Base-by-base conservation (phyloP, 2,329 filamentous ascomycete genomes). In the Chaetomiaceae sp. region DNA sequence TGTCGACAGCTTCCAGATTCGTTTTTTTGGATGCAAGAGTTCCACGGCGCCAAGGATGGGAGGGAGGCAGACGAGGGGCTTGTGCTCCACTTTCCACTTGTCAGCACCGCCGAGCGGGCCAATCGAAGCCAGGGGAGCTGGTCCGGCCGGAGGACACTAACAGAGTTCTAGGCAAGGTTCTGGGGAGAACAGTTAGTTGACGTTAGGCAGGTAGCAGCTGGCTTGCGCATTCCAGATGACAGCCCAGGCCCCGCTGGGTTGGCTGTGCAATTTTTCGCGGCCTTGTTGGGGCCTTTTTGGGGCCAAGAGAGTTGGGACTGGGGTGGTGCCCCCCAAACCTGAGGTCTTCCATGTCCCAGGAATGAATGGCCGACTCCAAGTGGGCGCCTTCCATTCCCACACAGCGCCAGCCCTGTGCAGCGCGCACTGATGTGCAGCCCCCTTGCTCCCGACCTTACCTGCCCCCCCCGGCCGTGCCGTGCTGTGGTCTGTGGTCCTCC, bases 261-360 rank as follows among this genome's bases (percentile, higher is more conserved):
- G 40, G 44, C 45, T 16, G 25, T 49, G 41, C 48, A 55, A 59
- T 58, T 59, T 58, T 58, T 59, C 45, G 47, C 23, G 39, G 48
- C 30, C 33, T 27, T 27, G 44, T 44, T 17, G 34, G 23, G 40
- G 31, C n/a, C n/a, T n/a, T n/a, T n/a, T n/a, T n/a, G n/a, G n/a
- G n/a, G n/a, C n/a, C n/a, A n/a, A n/a, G n/a, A n/a, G n/a, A n/a
- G n/a, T n/a, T n/a, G n/a, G n/a, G n/a, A n/a, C n/a, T n/a, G n/a
- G n/a, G n/a, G n/a, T n/a, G n/a, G n/a, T n/a, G n/a, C n/a, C n/a
- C n/a, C n/a, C n/a, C n/a, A n/a, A n/a, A n/a, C n/a, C n/a, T n/a
- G n/a, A n/a, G n/a, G n/a, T n/a, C n/a, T n/a, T n/a, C n/a, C n/a
- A n/a, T n/a, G n/a, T n/a, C 25, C 25, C 25, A 10, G 10, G 25